A percentile compares a stretch with the other conserved stretches of the same genome.
Conservation (phyloP, 2,329 filamentous ascomycete species). For the Orbilia brochopaga region DNA sequence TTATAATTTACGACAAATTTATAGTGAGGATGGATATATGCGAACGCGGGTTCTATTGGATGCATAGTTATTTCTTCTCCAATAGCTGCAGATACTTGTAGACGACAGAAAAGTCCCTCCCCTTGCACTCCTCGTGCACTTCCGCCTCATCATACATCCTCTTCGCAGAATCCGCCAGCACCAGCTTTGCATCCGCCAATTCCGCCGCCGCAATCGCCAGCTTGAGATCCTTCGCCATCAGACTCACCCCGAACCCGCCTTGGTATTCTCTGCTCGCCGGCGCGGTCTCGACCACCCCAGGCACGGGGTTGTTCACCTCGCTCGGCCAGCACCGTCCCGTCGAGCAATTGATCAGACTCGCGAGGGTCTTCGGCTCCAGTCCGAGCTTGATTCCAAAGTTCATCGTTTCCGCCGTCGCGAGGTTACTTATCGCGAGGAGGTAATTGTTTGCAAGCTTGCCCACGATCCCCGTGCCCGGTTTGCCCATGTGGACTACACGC, state of each 20-base stretch:
- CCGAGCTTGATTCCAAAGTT: conserved; percentile 69
- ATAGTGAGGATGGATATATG: too few relatives aligned
- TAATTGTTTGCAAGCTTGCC: conserved; percentile 99
- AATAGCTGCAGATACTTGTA: conserved; percentile 72
- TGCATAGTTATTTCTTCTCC: conserved; percentile 56
- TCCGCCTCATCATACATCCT: conserved; percentile 73
- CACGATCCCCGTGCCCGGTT: conserved; percentile 81
- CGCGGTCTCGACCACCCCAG: conserved; percentile 61
- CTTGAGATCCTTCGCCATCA: conserved; percentile 81
- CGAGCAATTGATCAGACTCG: conserved; percentile 87
- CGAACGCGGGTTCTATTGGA: too few relatives aligned
- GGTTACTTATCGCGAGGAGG: conserved; percentile 90
- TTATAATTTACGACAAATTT: too few relatives aligned
- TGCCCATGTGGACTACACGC: conserved; percentile 82
- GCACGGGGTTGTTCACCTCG: conserved; percentile 93
- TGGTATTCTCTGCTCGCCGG: conserved; percentile 73
- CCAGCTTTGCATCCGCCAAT: conserved; percentile 70
- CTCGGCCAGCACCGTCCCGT: conserved; percentile 96
- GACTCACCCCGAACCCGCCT: conserved; percentile 75
- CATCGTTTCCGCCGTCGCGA: conserved; percentile 71
- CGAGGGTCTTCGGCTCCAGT: conserved; percentile 70
- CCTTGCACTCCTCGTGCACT: conserved; percentile 67
- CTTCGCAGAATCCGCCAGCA: conserved; percentile 68
- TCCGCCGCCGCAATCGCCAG: conserved; percentile 74
- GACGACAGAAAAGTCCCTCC: conserved; percentile 80